phyloP scores from a whole-genome alignment of 495 filamentous ascomycete species.

The Penicillium verhagenii region DNA sequence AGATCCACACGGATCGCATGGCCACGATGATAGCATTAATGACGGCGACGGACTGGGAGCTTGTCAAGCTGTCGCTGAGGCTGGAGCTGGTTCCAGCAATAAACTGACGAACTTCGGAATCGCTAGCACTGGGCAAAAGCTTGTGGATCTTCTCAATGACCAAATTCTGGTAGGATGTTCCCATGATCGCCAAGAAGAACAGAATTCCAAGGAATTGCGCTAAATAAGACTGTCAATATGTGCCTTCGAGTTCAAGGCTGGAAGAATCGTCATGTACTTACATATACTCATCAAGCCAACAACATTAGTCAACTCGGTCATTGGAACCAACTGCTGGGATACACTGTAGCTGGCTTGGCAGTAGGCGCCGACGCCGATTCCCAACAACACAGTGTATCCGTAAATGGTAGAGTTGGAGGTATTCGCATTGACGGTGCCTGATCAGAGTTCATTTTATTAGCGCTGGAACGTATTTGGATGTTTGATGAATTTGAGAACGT shows the following conservation, averaged over 20 bases:
- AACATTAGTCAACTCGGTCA: constrained; percentile 1
- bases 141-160: background rate
- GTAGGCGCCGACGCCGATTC: constrained; percentile 1
- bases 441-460: background rate
- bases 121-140: background rate
- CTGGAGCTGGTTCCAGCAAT: background rate
- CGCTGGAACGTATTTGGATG: background rate
- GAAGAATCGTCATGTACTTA: background rate
- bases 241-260: background rate
- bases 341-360: constrained; percentile 1
- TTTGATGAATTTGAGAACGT: background rate
- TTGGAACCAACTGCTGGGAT: background rate
- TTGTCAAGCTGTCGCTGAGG: background rate
- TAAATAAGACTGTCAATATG: background rate
- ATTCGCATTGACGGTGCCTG: background rate
- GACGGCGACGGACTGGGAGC: background rate
- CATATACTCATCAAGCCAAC: constrained; percentile 1
- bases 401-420: constrained; percentile 2
- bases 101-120: background rate
- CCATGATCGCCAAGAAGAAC: constrained; percentile 1
- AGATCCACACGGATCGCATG: background rate
- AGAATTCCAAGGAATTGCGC: background rate
- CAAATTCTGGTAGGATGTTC: background rate
- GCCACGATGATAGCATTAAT: background rate
- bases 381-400: constrained; percentile 3